Base-by-base conservation (phyloP, 331 rosid species). In the Stylosanthes scabra region DNA sequence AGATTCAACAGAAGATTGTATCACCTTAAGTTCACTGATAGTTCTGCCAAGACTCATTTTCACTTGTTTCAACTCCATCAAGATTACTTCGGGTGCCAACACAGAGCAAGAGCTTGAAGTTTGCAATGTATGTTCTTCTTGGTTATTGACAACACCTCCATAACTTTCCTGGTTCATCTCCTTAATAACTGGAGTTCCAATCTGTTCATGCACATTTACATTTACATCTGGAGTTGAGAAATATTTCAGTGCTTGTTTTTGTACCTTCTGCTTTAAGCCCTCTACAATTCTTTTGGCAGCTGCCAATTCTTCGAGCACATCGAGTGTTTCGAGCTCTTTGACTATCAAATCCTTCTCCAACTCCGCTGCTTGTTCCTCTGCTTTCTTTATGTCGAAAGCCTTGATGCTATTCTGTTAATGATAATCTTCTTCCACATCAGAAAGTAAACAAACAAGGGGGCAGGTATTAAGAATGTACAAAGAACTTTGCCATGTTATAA, bases 291-390 rank as follows among this genome's bases (percentile, higher is more conserved):
- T 84, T 65, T 94, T 94, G 14, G 99, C 91, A 45, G 97, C 88
- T 29, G 96, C 94, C 3, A 94, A 71, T 74, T 90, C 97, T 88
- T 94, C 97, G 3, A 94, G 91, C 15, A 94, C 97, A 28, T 94
- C 97, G 41, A 94, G 99, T 8, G 99, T 90, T 84, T 94, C 97
- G 4, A 91, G 86, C 76, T 94, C 99, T 72, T 91, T 94, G 16
- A 94, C 99, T 12, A 94, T 94, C 78, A 94, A 85, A 79, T 94
- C 93, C 89, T 94, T 94, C 89, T 94, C 99, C 81, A 94, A 77
- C 83, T 94, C 97, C 3, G 97, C 87, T 29, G 99, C 93, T 74
- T 91, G 96, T 83, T 94, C 99, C 83, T 91, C 99, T 82, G 90
- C 92, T 86, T 83, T 94, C 89, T 94, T 94, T 47, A 94, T 68